Evolutionary conservation across 2,329 filamentous ascomycete genomes (phyloP).

Genomic region (Trichophyton rubrum): DNA sequence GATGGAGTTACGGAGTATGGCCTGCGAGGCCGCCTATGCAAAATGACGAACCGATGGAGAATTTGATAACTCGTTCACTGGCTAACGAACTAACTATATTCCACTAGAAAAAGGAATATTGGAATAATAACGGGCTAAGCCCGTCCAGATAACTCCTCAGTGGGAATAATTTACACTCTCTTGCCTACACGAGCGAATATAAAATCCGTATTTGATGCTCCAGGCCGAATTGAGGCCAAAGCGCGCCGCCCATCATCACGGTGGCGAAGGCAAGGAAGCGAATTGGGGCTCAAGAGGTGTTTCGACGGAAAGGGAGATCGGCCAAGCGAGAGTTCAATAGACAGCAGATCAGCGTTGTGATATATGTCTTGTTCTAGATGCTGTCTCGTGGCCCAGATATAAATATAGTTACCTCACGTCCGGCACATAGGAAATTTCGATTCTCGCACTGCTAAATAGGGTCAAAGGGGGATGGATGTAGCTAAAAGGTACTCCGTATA

Average conservation of each 20-base stretch:
- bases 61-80: not conserved
- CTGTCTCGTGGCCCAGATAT: not conserved
- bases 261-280: not conserved
- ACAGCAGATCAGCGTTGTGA: not conserved
- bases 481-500: too few species aligned
- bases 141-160: not conserved
- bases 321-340: not conserved
- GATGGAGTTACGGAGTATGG: not conserved
- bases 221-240: constrained; percentile 1
- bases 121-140: too few species aligned
- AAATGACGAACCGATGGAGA: not conserved
- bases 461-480: not conserved
- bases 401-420: not conserved
- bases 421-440: not conserved
- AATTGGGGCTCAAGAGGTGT: not conserved
- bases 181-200: not conserved
- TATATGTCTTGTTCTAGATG: not conserved
- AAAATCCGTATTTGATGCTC: not conserved
- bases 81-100: not conserved
- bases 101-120: not conserved
- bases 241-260: not conserved
- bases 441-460: not conserved
- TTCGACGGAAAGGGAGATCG: not conserved
- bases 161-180: not conserved
- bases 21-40: not conserved